Evolutionary conservation across 2,329 filamentous ascomycete species (phyloP).

Genomic region (Podosphaera fusca): DNA sequence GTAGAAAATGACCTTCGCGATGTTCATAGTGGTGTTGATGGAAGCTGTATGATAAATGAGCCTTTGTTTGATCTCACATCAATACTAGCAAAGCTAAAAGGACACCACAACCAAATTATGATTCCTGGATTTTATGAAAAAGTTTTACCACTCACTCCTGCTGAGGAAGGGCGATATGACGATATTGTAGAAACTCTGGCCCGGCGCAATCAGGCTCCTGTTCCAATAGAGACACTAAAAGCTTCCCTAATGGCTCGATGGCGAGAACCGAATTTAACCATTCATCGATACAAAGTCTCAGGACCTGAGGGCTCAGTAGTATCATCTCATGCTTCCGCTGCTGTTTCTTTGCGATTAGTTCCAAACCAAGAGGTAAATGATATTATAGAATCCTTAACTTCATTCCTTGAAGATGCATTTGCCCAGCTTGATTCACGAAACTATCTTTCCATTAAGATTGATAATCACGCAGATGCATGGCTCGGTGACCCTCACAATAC

Average conservation of each 20-base stretch:
- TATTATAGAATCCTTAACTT: constrained; percentile 43
- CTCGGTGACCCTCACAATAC: constrained; percentile 76
- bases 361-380: constrained; percentile 72
- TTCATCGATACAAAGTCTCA: constrained; percentile 81
- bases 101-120: constrained; percentile 54
- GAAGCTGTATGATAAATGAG: constrained; percentile 73
- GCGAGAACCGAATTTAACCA: constrained; percentile 84
- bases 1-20: constrained; percentile 73
- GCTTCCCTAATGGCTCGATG: constrained; percentile 76
- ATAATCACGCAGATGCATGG: constrained; percentile 91
- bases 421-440: constrained; percentile 57
- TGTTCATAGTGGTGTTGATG: constrained; percentile 90
- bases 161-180: constrained; percentile 61
- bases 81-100: constrained; percentile 62
- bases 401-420: constrained; percentile 51
- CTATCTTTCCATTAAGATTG: constrained; percentile 56
- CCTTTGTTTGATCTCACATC: constrained; percentile 77
- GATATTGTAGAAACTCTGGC: constrained; percentile 63
- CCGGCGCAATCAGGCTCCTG: constrained; percentile 38
- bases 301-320: constrained; percentile 84
- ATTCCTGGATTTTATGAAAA: constrained; percentile 78
- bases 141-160: constrained; percentile 49
- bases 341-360: constrained; percentile 75
- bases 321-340: constrained; percentile 67
- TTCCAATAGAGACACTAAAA: constrained; percentile 46